Evolutionary conservation across 306 rosid species (phyloP).

Genomic region (Biancaea sappan): DNA sequence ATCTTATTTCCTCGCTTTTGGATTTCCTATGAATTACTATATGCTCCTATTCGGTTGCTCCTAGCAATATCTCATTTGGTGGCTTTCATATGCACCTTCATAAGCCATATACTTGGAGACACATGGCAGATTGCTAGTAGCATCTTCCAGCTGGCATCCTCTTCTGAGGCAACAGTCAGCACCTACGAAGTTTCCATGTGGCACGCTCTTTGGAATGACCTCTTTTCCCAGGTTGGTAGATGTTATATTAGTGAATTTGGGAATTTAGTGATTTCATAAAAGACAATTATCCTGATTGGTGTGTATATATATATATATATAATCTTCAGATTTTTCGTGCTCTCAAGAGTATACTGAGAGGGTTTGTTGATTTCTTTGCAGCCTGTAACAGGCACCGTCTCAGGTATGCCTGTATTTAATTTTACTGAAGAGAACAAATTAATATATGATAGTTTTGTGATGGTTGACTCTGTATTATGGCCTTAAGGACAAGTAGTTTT

Average conservation of each 20-base stretch:
- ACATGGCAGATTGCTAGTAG: conserved; percentile 58
- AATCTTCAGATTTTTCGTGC: conserved; percentile 82
- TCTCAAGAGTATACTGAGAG: conserved; percentile 79
- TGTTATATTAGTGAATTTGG: conserved; percentile 14
- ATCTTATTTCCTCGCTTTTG: conserved; percentile 67
- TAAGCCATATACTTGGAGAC: conserved; percentile 47
- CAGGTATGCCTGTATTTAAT: conserved; percentile 55
- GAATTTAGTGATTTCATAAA: conserved; percentile 9
- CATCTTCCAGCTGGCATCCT: conserved; percentile 66
- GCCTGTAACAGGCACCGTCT: conserved; percentile 98
- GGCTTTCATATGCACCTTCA: conserved; percentile 41
- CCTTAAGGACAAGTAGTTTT: background rate
- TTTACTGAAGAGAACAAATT: conserved; percentile 26
- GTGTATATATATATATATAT: background rate
- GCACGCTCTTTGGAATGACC: conserved; percentile 94
- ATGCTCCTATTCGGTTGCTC: conserved; percentile 70
- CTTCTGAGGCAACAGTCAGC: conserved; percentile 67
- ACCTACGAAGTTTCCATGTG: conserved; percentile 74
- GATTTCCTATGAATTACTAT: conserved; percentile 69
- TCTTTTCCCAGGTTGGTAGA: conserved; percentile 79
- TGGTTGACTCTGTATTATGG: conserved; percentile 21
- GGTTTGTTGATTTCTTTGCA: conserved; percentile 80
- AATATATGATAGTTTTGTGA: conserved; percentile 20
- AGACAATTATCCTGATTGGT: conserved; percentile 33
- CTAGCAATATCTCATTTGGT: conserved; percentile 50